Evolutionary conservation across 495 filamentous ascomycete genomes (phyloP).

Genomic region (Penicillium coprophilum): DNA sequence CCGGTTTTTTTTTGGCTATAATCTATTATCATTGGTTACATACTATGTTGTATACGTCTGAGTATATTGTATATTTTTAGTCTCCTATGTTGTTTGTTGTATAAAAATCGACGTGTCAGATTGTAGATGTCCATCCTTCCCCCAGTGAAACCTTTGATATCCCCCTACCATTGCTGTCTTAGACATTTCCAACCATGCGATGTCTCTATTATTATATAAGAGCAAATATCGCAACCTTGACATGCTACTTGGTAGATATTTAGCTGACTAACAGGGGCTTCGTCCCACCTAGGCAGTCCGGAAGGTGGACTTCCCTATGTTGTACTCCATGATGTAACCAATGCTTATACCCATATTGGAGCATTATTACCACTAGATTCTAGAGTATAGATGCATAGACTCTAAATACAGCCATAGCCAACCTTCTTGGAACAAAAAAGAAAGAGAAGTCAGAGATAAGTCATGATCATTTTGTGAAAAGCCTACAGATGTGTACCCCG

Average conservation of each 20-base stretch:
- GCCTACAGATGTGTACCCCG: too few species aligned
- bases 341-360: neutral
- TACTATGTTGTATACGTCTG: neutral
- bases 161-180: conserved; percentile 21
- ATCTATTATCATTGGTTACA: conserved; percentile 3
- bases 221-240: neutral
- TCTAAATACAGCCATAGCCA: neutral
- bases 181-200: conserved; percentile 20
- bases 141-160: conserved; percentile 21
- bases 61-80: neutral
- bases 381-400: neutral
- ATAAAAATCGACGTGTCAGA: conserved; percentile 5
- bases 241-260: neutral
- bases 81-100: neutral
- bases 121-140: neutral
- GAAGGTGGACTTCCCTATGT: neutral
- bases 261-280: neutral
- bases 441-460: neutral
- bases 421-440: neutral
- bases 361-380: neutral
- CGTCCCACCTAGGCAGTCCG: neutral
- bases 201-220: neutral
- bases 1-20: neutral
- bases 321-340: neutral
- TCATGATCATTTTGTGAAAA: too few species aligned